phyloP scores from a whole-genome alignment of 2,329 filamentous ascomycete species.

The Phyllosticta capitalensis region DNA sequence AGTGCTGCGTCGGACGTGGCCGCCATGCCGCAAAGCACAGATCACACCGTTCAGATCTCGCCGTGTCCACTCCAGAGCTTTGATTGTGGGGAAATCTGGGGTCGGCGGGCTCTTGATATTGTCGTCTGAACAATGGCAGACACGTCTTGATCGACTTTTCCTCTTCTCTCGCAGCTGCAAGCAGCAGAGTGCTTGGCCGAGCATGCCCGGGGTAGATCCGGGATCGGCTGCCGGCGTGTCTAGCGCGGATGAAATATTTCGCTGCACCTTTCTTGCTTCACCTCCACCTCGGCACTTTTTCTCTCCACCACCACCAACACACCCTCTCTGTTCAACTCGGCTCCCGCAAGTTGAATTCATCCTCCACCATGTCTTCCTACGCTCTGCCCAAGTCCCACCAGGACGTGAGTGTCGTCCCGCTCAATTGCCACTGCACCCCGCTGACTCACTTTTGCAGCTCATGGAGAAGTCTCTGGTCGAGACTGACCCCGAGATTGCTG shows the following conservation, averaged over 20 bases:
- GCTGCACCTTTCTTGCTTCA: background rate
- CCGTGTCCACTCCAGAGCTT: background rate
- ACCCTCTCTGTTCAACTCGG: background rate
- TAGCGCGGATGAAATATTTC: slow-evolving; percentile 6
- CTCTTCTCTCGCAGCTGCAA: background rate
- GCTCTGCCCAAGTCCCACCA: slow-evolving; percentile 57
- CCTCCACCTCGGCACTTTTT: background rate
- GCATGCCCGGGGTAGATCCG: background rate
- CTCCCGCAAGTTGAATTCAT: background rate
- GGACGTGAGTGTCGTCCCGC: slow-evolving; percentile 42
- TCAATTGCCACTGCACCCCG: slow-evolving; percentile 12
- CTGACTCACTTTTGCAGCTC: slow-evolving; percentile 53
- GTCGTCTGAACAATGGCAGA: background rate
- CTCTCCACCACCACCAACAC: background rate
- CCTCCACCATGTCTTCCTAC: slow-evolving; percentile 39
- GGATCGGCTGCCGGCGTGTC: background rate
- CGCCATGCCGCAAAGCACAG: background rate
- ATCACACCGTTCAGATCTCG: background rate
- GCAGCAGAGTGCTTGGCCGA: background rate
- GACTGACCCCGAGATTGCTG: slow-evolving; percentile 84
- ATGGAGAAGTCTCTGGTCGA: slow-evolving; percentile 92
- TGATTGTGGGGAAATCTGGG: background rate
- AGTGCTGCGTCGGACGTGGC: background rate
- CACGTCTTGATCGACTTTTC: slow-evolving; percentile 1
- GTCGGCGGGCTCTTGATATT: background rate